Base-by-base conservation (phyloP, 1,284 basidiomycete genomes). In the Sporisorium graminicola region DNA sequence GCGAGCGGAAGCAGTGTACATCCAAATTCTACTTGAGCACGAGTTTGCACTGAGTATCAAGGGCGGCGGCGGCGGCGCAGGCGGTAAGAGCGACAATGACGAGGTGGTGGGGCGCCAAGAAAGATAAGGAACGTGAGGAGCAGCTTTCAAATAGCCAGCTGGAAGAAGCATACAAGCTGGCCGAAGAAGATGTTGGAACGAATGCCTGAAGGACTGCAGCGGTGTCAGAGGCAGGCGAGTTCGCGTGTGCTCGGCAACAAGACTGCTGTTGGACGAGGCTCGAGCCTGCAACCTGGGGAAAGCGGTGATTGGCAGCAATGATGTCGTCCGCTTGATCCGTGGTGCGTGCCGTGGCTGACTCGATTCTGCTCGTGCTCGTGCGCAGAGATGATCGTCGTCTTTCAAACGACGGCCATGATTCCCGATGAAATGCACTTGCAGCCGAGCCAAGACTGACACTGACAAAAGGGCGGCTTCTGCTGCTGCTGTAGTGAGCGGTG, bases 1-100 rank as follows among this genome's bases (percentile, higher is more conserved):
- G 40, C 59, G 59, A 56, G 59, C 27, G 20, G 56, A 24, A 33
- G 51, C 64, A 31, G 56, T 59, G 69, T 52, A 72, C 69, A 72
- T 72, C 51, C 52, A 72, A 70, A 49, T 9, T n/a, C 42, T 33
- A 24, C 58, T 31, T 37, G 20, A 47, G 22, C 40, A 24, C 53
- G 55, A 47, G 46, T 13, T 31, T n/a, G 37, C 47, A 44, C 12
- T 31, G 29, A n/a, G 29, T 42, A 55, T 40, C 49, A 33, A 18
- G n/a, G 42, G 51, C 27, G 26, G 8, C 40, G 18, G 31, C 2
- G 51, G 46, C 24, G 33, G 10, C 35, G 31, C n/a, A 8, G 43
- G 37, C 44, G 22, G 22, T 42, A 22, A 37, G 4, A 12, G 7
- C 20, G 24, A 57, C 22, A 31, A 16, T 35, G 42, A 37, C 18